These are phyloP conservation scores for Lactarius indigo DNA, from an alignment of 768 basidiomycete genomes.

Conservation along the genomic window DNA sequence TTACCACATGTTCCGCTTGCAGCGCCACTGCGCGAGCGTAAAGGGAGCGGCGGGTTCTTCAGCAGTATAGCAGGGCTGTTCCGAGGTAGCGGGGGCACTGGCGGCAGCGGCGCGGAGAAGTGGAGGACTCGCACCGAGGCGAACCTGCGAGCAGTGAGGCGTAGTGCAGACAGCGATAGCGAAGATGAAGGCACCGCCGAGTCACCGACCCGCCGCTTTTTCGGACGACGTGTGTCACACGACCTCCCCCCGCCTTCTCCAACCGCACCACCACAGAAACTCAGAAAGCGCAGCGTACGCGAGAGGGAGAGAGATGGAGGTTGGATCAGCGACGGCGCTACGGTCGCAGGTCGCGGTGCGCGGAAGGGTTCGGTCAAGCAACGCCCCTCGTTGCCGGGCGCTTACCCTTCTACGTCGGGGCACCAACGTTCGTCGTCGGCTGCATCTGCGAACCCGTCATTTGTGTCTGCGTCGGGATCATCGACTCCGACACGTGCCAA, in stretches of 20 bases:
- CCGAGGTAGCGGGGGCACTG: constrained; percentile 6
- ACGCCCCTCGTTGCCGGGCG: background rate
- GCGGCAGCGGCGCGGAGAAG: constrained; percentile 7
- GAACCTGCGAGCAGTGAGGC: constrained; percentile 30
- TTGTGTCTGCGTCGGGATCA: background rate
- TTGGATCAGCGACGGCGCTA: constrained; percentile 25
- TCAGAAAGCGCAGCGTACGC: constrained; percentile 1
- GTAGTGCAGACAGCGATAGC: constrained; percentile 29
- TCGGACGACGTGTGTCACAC: constrained; percentile 15
- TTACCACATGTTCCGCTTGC: background rate
- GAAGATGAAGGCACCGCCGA: constrained; percentile 28
- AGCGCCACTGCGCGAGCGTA: constrained; percentile 16
- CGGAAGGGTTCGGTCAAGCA: constrained; percentile 12
- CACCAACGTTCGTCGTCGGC: constrained; percentile 12
- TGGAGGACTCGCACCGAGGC: constrained; percentile 40
- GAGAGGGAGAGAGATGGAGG: constrained; percentile 20
- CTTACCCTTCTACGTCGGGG: background rate
- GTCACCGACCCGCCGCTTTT: constrained; percentile 7
- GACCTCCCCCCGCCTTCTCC: constrained; percentile 6
- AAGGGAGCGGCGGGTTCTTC: constrained; percentile 19
- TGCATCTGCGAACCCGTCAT: background rate
- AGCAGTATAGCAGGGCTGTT: constrained; percentile 23
- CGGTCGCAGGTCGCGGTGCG: constrained; percentile 19
- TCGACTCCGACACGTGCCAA: constrained; percentile 4
- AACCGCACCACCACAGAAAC: background rate